Evolutionary conservation across 495 filamentous ascomycete species (phyloP), one percentile per base, ranked within the genome.

Genomic region (Tuber borchii): DNA sequence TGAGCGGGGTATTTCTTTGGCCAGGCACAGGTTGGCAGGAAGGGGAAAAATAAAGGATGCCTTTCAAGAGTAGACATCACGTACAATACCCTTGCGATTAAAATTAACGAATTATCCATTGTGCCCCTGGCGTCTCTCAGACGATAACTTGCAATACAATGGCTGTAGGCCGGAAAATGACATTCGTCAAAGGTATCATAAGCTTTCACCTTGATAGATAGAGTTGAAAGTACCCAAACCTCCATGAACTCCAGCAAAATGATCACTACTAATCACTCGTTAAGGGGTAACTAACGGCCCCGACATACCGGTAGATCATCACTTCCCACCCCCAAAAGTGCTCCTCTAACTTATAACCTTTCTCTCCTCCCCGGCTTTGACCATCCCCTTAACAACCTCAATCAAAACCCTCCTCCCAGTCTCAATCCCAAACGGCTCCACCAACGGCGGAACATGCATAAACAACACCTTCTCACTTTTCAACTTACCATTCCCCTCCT

Each of bases 331-430:
- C 7, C 26, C 17, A 65, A 31, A 65, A 14, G 26, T 17, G 26
- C 26, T 65, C 34, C 26, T 5, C 56, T 65, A 65, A 16, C 31
- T 34, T 17, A 65, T 19, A 65, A 65, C 26, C 4, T 34, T 65
- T 65, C 31, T 65, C 40, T 74, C 74, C 71, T 82, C 80, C 19
- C 80, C 80, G 9, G 76, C 80, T 19, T 72, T 74, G 7, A 82
- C 80, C 74, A 80, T 82, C 42, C 56, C 80, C 73, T 76, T 76
- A 68, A 85, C 79, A 44, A 96, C 83, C 80, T 89, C 90, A 88
- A 89, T 91, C 51, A 89, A 83, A 43, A 97, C 86, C 89, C 91
- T 93, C 68, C 86, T 71, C 2, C 77, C 80, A 8, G 74, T 75
- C 74, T 77, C 65, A 10, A 82, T 70, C 20, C 51, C 72, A 34